Conservation (phyloP, 805 yeast species). For the Yamadazyma nakazawae region DNA sequence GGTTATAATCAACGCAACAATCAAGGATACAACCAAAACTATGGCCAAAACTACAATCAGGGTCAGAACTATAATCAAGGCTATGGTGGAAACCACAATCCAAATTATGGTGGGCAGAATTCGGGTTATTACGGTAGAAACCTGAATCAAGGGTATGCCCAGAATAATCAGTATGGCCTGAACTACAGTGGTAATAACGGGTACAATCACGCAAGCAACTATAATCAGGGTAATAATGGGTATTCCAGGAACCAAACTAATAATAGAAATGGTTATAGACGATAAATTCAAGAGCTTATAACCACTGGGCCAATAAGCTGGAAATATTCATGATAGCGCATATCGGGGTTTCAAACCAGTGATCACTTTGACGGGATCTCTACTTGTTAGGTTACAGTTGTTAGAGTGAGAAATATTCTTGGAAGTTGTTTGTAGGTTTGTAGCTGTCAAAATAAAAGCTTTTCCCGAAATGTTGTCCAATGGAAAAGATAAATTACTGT, state of each 20-base stretch:
- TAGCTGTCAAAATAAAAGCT: no score
- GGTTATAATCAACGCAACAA: neutral
- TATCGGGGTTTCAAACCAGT: no score
- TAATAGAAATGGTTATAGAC: slow-evolving; percentile 12
- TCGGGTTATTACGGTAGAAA: slow-evolving; percentile 1
- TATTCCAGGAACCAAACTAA: neutral
- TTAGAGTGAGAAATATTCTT: no score
- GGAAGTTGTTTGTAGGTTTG: no score
- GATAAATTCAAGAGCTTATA: slow-evolving; percentile 1
- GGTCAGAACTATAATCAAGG: slow-evolving; percentile 7
- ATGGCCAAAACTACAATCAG: slow-evolving; percentile 16
- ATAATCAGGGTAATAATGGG: neutral
- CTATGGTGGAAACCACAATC: slow-evolving; percentile 13
- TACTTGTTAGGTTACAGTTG: no score
- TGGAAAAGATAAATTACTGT: no score
- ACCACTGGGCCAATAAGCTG: no score
- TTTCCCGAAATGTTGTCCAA: no score
- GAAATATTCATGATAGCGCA: no score
- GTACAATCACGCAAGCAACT: neutral
- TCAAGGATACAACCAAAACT: slow-evolving; percentile 8
- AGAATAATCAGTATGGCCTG: neutral
- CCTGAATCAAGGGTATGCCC: slow-evolving; percentile 4
- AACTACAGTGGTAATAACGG: slow-evolving; percentile 4
- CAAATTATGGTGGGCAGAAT: neutral
- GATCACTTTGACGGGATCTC: no score